Evolutionary conservation across 192 early-diverging fungal genomes (phyloP).

Genomic region (Coemansia sp.): DNA sequence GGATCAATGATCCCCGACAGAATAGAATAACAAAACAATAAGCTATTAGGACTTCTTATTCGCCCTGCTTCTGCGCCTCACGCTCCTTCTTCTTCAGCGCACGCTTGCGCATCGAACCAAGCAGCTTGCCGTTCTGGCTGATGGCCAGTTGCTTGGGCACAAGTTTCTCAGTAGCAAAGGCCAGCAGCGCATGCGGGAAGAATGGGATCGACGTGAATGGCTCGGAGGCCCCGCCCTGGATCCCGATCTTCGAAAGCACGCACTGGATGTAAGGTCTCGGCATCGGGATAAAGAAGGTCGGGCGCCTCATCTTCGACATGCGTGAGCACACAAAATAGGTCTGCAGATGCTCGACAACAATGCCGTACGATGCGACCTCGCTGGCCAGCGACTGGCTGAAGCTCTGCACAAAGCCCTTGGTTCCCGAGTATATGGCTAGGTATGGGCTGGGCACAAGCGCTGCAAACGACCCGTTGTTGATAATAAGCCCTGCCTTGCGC

Average conservation of each 20-base stretch:
- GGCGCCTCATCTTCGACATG: constrained; percentile 90
- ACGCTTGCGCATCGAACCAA: constrained; percentile 46
- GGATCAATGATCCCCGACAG: too few relatives aligned
- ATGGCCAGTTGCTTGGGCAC: constrained; percentile 40
- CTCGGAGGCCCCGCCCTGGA: constrained; percentile 64
- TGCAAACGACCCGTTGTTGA: constrained; percentile 92
- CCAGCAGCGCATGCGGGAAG: constrained; percentile 47
- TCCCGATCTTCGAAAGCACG: constrained; percentile 71
- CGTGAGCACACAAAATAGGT: constrained; percentile 94
- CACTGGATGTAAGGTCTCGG: constrained; percentile 75
- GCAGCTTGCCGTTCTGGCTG: constrained; percentile 46
- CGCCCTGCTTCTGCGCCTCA: constrained; percentile 11
- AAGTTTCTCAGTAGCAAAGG: constrained; percentile 37
- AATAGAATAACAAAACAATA: too few relatives aligned
- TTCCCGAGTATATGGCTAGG: constrained; percentile 88
- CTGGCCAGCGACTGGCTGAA: constrained; percentile 88
- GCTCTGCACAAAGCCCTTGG: constrained; percentile 87
- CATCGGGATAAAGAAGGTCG: constrained; percentile 78
- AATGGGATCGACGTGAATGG: constrained; percentile 56
- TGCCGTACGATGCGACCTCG: constrained; percentile 68
- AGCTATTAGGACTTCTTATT: too few relatives aligned
- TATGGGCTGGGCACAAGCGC: constrained; percentile 81
- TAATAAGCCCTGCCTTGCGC: constrained; percentile 77
- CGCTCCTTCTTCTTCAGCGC: constrained; percentile 47
- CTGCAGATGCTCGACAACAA: constrained; percentile 90